Evolutionary conservation across 352 stramenopile species (phyloP).

Genomic region (Phytopythium oedochilum): DNA sequence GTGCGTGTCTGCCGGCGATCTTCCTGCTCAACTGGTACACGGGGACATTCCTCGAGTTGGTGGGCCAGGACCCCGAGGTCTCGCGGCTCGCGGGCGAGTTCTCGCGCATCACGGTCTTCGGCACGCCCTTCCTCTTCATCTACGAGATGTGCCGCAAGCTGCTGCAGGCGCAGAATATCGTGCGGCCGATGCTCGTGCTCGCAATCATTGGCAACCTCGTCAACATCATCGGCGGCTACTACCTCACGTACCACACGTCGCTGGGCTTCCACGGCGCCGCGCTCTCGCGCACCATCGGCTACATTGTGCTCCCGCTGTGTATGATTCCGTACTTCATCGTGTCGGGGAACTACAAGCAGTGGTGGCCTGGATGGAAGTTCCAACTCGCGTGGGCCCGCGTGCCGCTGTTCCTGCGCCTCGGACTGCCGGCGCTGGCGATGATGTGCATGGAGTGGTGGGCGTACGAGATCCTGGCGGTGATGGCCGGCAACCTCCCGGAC

Average conservation of each 20-base stretch:
- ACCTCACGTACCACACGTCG: constrained; percentile 76
- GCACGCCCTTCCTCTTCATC: constrained; percentile 73
- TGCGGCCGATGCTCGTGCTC: constrained; percentile 81
- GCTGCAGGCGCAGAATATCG: constrained; percentile 82
- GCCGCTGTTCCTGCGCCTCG: constrained; percentile 57
- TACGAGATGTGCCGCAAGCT: constrained; percentile 88
- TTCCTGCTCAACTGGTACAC: constrained; percentile 78
- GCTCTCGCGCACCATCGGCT: constrained; percentile 59
- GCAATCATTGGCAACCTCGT: constrained; percentile 70
- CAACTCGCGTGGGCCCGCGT: constrained; percentile 46
- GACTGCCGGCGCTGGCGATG: constrained; percentile 68
- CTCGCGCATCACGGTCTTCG: constrained; percentile 48
- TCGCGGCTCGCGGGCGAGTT: constrained; percentile 70
- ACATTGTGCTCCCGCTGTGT: constrained; percentile 44
- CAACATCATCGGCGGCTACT: constrained; percentile 67
- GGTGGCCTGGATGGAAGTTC: constrained; percentile 69
- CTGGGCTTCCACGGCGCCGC: constrained; percentile 76
- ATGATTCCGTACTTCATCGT: constrained; percentile 68
- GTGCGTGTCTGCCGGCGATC: constrained; percentile 41
- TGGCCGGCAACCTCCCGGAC: constrained; percentile 56
- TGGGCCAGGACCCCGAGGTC: constrained; percentile 67
- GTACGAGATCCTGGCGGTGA: constrained; percentile 74
- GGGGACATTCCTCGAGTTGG: constrained; percentile 41
- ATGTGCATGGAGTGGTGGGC: constrained; percentile 75
- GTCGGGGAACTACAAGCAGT: constrained; percentile 33